phyloP scores from a whole-genome alignment of 352 stramenopile genomes.

The Saprolegnia parasitica region DNA sequence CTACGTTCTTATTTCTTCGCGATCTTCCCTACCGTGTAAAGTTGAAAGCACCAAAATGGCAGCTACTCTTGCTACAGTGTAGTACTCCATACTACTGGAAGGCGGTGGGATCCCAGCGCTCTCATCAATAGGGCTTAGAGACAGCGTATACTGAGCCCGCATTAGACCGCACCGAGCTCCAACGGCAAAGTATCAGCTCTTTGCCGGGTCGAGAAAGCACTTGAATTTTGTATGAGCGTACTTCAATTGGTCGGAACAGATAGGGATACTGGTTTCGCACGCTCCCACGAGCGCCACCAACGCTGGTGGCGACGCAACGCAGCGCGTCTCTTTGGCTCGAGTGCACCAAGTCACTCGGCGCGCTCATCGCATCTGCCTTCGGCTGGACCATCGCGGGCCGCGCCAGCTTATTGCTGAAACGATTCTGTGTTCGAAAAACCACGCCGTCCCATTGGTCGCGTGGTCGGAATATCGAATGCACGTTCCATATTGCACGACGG shows the following conservation, averaged over 20 bases:
- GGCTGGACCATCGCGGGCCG: background rate
- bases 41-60: too few relatives aligned
- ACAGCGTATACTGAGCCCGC: too few relatives aligned
- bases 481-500: background rate
- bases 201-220: background rate
- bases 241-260: background rate
- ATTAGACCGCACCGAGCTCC: too few relatives aligned
- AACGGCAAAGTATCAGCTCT: background rate
- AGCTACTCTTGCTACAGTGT: too few relatives aligned
- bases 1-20: too few relatives aligned
- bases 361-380: background rate
- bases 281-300: background rate
- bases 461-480: background rate
- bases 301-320: too few relatives aligned
- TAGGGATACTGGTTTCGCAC: background rate
- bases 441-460: background rate
- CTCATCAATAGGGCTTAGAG: too few relatives aligned
- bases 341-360: background rate
- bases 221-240: background rate
- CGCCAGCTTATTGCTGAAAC: background rate
- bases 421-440: too few relatives aligned
- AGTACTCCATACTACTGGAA: too few relatives aligned
- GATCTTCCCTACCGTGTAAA: too few relatives aligned
- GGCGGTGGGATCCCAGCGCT: too few relatives aligned
- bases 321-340: background rate